phyloP scores from a whole-genome alignment of 2,329 filamentous ascomycete genomes.

The Fusarium sublunatum region DNA sequence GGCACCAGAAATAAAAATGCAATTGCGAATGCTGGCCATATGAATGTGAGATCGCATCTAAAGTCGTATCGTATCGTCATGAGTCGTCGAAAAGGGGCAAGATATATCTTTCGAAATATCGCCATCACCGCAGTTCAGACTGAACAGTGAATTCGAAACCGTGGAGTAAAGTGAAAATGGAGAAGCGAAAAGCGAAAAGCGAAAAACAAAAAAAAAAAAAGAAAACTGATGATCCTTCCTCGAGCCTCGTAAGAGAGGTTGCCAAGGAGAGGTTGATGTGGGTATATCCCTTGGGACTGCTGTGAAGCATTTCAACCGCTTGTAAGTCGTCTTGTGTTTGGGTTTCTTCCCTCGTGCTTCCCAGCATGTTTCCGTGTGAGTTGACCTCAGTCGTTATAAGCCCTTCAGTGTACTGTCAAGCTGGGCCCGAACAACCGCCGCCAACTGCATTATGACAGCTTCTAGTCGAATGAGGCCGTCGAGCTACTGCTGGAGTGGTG shows the following conservation, averaged over 20 bases:
- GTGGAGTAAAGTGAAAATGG: slow-evolving; percentile 1
- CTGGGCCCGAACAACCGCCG: slow-evolving; percentile 12
- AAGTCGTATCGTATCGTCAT: slow-evolving; percentile 45
- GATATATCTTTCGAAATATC: slow-evolving; percentile 23
- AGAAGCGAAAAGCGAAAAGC: not conserved
- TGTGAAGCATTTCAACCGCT: slow-evolving; percentile 55
- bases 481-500: slow-evolving; percentile 73
- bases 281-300: slow-evolving; percentile 51
- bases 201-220: not conserved
- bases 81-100: slow-evolving; percentile 37
- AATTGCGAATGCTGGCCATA: slow-evolving; percentile 31
- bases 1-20: slow-evolving; percentile 1
- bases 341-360: slow-evolving; percentile 30
- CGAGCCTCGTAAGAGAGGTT: slow-evolving; percentile 44
- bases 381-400: slow-evolving; percentile 26
- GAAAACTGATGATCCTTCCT: slow-evolving; percentile 24
- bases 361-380: slow-evolving; percentile 20
- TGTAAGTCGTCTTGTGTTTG: slow-evolving; percentile 47
- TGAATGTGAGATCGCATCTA: slow-evolving; percentile 41
- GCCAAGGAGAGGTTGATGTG: slow-evolving; percentile 40
- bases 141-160: slow-evolving; percentile 8
- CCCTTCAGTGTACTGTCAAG: slow-evolving; percentile 25
- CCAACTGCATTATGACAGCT: slow-evolving; percentile 25
- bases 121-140: slow-evolving; percentile 22
- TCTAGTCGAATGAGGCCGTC: slow-evolving; percentile 67